A percentile compares a stretch with the other conserved stretches of the same genome.
These are phyloP conservation scores for Hevea brasiliensis DNA, from an alignment of 345 rosid species.

Conservation along the genomic window DNA sequence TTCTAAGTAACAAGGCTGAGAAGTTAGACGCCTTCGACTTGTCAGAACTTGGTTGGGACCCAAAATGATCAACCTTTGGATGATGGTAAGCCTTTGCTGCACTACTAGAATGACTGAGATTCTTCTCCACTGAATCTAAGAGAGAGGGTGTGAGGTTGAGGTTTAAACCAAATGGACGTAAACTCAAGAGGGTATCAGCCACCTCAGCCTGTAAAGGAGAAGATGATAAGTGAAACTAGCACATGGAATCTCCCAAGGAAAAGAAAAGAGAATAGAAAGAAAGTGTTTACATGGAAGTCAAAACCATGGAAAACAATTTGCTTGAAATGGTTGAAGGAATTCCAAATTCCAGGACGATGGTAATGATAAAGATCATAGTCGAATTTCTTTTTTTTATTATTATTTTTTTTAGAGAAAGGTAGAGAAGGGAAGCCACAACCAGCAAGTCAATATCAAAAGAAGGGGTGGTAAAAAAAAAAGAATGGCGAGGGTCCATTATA, in stretches of 20 bases:
- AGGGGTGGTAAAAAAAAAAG: not conserved
- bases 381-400: too few relatives aligned
- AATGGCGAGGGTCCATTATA: not conserved
- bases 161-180: slow-evolving; percentile 27
- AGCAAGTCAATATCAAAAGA: not conserved
- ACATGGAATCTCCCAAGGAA: not conserved
- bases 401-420: too few relatives aligned
- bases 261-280: not conserved
- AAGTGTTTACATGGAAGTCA: not conserved
- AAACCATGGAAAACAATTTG: not conserved
- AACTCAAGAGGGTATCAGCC: not conserved
- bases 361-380: too few relatives aligned
- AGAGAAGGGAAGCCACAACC: not conserved
- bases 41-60: slow-evolving; percentile 14
- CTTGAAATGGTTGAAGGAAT: too few relatives aligned
- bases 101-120: not conserved
- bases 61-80: not conserved
- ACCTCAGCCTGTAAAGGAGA: slow-evolving; percentile 11
- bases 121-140: slow-evolving; percentile 6
- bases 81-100: not conserved
- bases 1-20: slow-evolving; percentile 30
- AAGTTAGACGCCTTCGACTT: slow-evolving; percentile 47
- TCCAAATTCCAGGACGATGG: too few relatives aligned
- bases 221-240: not conserved
- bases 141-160: slow-evolving; percentile 15